Conservation (phyloP, 202 grass and related monocot genomes). For the Elaeis oleifera region DNA sequence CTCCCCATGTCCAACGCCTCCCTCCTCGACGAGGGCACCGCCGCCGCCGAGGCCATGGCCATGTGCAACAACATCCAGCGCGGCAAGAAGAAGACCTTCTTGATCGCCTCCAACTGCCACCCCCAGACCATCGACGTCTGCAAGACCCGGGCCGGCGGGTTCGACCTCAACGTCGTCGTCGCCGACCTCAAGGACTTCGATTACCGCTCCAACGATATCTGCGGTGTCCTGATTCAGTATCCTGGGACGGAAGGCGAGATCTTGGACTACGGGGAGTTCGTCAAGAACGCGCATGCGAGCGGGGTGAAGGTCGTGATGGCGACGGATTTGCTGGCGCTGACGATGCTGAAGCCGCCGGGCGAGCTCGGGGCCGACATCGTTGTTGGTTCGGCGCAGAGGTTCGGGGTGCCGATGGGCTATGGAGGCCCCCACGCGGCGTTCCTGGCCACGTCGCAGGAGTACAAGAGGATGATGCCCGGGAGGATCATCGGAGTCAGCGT, state of each 20-base stretch:
- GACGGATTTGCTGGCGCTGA: slow-evolving; percentile 85
- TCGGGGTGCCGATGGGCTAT: slow-evolving; percentile 97
- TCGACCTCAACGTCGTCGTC: slow-evolving; percentile 69
- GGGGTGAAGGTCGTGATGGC: slow-evolving; percentile 97
- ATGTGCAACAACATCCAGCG: slow-evolving; percentile 87
- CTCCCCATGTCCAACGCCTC: slow-evolving; percentile 98
- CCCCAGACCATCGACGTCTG: slow-evolving; percentile 92
- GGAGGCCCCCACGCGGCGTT: slow-evolving; percentile 93
- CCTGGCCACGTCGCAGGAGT: slow-evolving; percentile 95
- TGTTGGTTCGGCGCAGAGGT: slow-evolving; percentile 83
- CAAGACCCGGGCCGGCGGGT: slow-evolving; percentile 68
- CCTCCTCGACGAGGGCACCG: slow-evolving; percentile 91
- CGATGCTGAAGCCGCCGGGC: slow-evolving; percentile 65
- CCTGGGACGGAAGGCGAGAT: slow-evolving; percentile 90
- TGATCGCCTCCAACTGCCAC: slow-evolving; percentile 90
- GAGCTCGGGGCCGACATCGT: slow-evolving; percentile 93
- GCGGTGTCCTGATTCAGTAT: slow-evolving; percentile 90
- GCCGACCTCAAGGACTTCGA: slow-evolving; percentile 72
- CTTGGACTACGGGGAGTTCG: slow-evolving; percentile 71
- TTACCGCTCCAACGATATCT: slow-evolving; percentile 73
- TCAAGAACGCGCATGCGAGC: slow-evolving; percentile 71
- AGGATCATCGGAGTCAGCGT: slow-evolving; percentile 88
- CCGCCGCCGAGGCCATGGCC: slow-evolving; percentile 96
- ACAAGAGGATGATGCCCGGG: slow-evolving; percentile 90
- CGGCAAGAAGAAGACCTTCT: slow-evolving; percentile 83